A percentile compares a stretch with the other conserved stretches of the same genome.
These are phyloP conservation scores for Vitis hybrid DNA, from an alignment of 177 flowering plant species.

Conservation along the genomic window DNA sequence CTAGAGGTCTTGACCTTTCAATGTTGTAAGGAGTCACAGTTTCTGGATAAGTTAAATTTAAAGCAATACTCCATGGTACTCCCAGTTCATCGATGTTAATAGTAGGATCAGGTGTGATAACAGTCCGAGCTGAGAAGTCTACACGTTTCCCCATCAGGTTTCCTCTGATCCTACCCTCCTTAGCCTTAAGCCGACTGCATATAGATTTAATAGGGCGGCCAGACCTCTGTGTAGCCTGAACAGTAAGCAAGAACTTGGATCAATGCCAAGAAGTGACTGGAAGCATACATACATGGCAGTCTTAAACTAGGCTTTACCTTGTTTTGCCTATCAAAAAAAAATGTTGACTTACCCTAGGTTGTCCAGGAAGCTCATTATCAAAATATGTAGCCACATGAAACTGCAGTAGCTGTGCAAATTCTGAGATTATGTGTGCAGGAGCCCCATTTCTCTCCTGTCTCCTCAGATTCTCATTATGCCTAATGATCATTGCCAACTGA, in stretches of 20 bases:
- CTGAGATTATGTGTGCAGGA: constrained; percentile 93
- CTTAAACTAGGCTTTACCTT: too few relatives aligned
- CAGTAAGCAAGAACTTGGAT: neutral
- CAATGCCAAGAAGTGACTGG: too few relatives aligned
- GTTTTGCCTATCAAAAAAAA: too few relatives aligned
- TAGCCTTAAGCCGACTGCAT: constrained; percentile 96
- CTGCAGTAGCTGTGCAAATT: constrained; percentile 88
- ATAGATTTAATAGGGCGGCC: constrained; percentile 98
- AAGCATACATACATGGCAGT: neutral
- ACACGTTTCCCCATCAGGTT: constrained; percentile 99
- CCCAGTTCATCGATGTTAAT: constrained; percentile 96
- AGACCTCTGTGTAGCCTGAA: constrained; percentile 95
- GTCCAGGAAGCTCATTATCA: constrained; percentile 98
- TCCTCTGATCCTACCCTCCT: constrained; percentile 98
- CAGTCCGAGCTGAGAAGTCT: constrained; percentile 99
- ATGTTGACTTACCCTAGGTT: constrained; percentile 67
- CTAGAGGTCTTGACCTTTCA: constrained; percentile 56
- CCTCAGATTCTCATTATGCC: constrained; percentile 87
- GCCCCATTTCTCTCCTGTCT: constrained; percentile 93
- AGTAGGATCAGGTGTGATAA: constrained; percentile 97
- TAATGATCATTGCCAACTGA: constrained; percentile 89
- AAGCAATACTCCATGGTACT: constrained; percentile 99
- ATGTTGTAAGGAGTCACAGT: constrained; percentile 99
- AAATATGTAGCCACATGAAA: constrained; percentile 94
- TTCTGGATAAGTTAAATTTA: constrained; percentile 95